A percentile compares a stretch with the other conserved stretches of the same genome.
Evolutionary conservation across 2,329 filamentous ascomycete species (phyloP).

Genomic region (Endocalyx cinctus): DNA sequence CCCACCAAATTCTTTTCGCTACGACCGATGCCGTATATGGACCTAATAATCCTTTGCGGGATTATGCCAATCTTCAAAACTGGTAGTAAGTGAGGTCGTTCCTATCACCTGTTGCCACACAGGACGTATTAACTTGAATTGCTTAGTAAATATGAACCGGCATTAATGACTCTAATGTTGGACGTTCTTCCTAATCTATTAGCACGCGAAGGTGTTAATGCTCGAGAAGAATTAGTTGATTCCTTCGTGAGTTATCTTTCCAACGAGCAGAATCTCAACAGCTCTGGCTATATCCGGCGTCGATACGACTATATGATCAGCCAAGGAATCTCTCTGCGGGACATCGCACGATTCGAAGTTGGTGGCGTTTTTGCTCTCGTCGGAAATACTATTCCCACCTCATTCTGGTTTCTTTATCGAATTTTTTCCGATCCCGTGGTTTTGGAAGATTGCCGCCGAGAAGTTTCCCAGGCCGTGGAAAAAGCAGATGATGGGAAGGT

Average conservation of each 20-base stretch:
- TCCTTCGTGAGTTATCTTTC: constrained; percentile 12
- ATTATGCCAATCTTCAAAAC: constrained; percentile 12
- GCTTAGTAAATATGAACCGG: constrained; percentile 11
- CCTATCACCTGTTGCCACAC: background rate
- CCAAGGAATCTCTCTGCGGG: constrained; percentile 1
- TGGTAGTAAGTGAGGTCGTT: constrained; percentile 14
- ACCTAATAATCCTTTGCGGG: constrained; percentile 14
- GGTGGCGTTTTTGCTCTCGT: constrained; percentile 7
- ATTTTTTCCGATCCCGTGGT: constrained; percentile 17
- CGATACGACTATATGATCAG: constrained; percentile 12
- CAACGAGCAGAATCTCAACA: constrained; percentile 3
- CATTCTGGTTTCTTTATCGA: constrained; percentile 15
- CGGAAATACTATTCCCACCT: constrained; percentile 6
- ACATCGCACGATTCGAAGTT: constrained; percentile 11
- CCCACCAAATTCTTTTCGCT: constrained; percentile 13
- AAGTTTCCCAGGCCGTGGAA: constrained; percentile 5
- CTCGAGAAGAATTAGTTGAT: constrained; percentile 12
- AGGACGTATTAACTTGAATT: background rate
- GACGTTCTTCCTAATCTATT: constrained; percentile 6
- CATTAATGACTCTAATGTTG: constrained; percentile 10
- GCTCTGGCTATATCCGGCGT: constrained; percentile 5
- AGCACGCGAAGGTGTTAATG: constrained; percentile 5
- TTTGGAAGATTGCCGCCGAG: constrained; percentile 13
- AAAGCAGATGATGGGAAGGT: constrained; percentile 1
- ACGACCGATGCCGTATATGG: constrained; percentile 16